phyloP scores from a whole-genome alignment of 805 yeast genomes.

The Saccharomyces mikatae region DNA sequence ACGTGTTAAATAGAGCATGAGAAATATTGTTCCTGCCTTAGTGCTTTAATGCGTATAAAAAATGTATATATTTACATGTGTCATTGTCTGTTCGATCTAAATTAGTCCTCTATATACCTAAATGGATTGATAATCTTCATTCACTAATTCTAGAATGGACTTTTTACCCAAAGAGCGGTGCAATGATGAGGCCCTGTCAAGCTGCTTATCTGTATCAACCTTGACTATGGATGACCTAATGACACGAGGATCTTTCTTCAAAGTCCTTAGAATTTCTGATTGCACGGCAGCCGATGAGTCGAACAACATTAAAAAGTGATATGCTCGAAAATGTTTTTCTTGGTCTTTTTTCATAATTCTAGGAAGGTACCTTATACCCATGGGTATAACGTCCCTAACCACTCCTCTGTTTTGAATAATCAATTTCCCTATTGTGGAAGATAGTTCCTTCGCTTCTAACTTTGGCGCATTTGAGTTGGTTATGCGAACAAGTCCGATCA shows the following conservation, averaged over 20 bases:
- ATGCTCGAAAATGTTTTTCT: constrained; percentile 84
- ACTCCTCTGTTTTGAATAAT: constrained; percentile 88
- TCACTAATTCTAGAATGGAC: constrained; percentile 19
- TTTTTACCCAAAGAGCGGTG: constrained; percentile 35
- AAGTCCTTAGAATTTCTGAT: constrained; percentile 69
- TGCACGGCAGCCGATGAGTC: constrained; percentile 85
- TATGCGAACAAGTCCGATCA: constrained; percentile 82
- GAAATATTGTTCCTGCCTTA: background rate
- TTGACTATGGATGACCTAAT: constrained; percentile 69
- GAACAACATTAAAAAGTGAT: constrained; percentile 77
- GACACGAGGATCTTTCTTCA: constrained; percentile 85
- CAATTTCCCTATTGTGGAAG: constrained; percentile 69
- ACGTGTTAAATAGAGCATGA: background rate
- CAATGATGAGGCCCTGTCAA: constrained; percentile 52
- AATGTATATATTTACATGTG: background rate
- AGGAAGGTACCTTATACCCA: constrained; percentile 76
- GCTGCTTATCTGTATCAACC: constrained; percentile 43
- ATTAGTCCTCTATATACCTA: background rate
- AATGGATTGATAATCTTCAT: constrained; percentile 4
- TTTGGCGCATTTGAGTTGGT: constrained; percentile 45
- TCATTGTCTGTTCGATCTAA: background rate
- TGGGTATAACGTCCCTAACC: constrained; percentile 70
- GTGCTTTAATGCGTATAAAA: background rate
- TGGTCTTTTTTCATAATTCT: constrained; percentile 76
- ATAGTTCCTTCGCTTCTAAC: constrained; percentile 55